Evolutionary conservation across 441 rosid genomes (phyloP).

Genomic region (Raphanus hybrid): DNA sequence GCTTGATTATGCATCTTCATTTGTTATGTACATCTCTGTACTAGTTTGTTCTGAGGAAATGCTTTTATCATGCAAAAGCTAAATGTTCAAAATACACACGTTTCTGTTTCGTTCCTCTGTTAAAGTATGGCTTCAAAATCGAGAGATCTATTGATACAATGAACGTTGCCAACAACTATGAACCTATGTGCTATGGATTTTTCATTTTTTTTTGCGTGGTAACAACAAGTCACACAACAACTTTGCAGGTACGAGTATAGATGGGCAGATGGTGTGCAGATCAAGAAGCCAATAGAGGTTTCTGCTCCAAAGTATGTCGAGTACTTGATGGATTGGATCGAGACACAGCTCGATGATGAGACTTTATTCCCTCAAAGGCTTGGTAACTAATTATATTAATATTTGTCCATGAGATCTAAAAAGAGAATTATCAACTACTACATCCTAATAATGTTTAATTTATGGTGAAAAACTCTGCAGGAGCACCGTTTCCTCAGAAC

Average conservation of each 20-base stretch:
- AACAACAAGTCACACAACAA: neutral
- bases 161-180: no score
- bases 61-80: neutral
- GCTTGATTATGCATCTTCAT: neutral
- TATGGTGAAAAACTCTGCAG: constrained; percentile 37
- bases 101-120: neutral
- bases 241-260: constrained; percentile 85
- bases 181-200: neutral
- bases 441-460: neutral
- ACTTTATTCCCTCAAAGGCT: constrained; percentile 96
- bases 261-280: constrained; percentile 99
- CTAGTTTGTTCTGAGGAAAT: neutral
- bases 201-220: neutral
- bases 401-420: constrained; percentile 16
- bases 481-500: constrained; percentile 93
- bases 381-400: constrained; percentile 51
- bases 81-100: neutral
- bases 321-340: constrained; percentile 98
- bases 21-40: neutral
- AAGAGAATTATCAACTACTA: neutral
- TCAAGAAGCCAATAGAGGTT: constrained; percentile 97
- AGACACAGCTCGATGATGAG: constrained; percentile 93
- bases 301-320: constrained; percentile 99
- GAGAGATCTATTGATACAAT: neutral
- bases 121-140: constrained; percentile 4